Evolutionary conservation across 768 basidiomycete genomes (phyloP).

Genomic region (Fistulinella prunicolor): DNA sequence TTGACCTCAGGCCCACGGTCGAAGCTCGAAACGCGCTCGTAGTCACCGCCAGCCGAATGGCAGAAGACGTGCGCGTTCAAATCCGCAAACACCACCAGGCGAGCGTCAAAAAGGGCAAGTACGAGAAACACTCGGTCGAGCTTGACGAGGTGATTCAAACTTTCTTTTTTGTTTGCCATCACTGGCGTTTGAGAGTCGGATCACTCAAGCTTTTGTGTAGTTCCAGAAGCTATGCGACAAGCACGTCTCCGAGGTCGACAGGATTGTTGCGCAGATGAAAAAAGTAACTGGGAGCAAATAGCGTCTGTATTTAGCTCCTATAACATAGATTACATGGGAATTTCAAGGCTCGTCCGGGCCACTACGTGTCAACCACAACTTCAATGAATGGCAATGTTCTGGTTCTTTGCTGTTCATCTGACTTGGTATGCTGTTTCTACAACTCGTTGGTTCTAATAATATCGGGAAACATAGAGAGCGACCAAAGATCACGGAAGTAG

Average conservation of each 20-base stretch:
- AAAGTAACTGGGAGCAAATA: conserved; percentile 44
- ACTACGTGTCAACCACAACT: too few species aligned
- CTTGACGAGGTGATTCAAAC: conserved; percentile 64
- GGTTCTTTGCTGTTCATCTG: too few species aligned
- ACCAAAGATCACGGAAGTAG: too few species aligned
- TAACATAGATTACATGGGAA: too few species aligned
- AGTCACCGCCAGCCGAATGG: conserved; percentile 54
- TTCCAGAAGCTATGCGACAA: conserved; percentile 72
- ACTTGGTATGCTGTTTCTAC: too few species aligned
- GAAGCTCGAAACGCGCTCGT: conserved; percentile 62
- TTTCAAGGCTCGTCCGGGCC: too few species aligned
- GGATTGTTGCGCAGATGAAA: conserved; percentile 58
- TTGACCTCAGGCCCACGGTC: conserved; percentile 64
- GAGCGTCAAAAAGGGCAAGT: conserved; percentile 67
- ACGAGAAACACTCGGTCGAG: conserved; percentile 65
- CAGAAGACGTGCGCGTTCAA: conserved; percentile 74
- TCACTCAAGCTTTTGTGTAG: conserved; percentile 35
- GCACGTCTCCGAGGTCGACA: conserved; percentile 64
- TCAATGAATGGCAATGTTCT: too few species aligned
- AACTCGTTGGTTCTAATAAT: too few species aligned
- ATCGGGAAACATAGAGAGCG: too few species aligned
- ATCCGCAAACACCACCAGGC: conserved; percentile 68
- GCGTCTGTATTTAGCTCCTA: too few species aligned
- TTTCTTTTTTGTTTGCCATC: neutral
- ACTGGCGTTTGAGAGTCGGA: neutral